A percentile compares a stretch with the other conserved stretches of the same genome.
These are phyloP conservation scores for Fusarium caatingaense DNA, from an alignment of 2,329 filamentous ascomycete genomes.

Conservation along the genomic window DNA sequence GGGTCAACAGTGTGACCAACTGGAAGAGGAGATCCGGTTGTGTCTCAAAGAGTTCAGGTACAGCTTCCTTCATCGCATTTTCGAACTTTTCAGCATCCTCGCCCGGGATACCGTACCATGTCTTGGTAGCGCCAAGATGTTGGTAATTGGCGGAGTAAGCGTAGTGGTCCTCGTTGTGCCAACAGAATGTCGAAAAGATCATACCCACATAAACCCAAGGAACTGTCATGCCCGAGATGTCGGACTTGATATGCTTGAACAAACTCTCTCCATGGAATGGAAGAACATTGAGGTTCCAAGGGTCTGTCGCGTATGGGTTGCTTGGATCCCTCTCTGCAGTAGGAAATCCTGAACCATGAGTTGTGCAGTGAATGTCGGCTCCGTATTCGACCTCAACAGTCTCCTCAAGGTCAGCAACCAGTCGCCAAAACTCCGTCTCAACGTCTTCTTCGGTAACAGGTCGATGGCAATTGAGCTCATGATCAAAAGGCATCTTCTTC, in stretches of 20 bases:
- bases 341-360: constrained; percentile 95
- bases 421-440: constrained; percentile 94
- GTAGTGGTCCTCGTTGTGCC: constrained; percentile 99
- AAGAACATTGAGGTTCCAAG: constrained; percentile 95
- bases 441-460: constrained; percentile 95
- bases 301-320: constrained; percentile 87
- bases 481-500: constrained; percentile 88
- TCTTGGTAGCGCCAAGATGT: constrained; percentile 97
- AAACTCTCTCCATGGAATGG: constrained; percentile 91
- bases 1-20: constrained; percentile 93
- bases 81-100: constrained; percentile 96
- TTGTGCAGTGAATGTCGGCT: constrained; percentile 97
- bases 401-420: constrained; percentile 93
- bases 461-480: constrained; percentile 81
- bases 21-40: constrained; percentile 97
- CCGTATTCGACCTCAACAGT: constrained; percentile 98
- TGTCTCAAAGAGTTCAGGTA: constrained; percentile 95
- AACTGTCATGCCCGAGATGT: constrained; percentile 99
- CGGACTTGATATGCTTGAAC: constrained; percentile 96
- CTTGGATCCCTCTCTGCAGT: constrained; percentile 91
- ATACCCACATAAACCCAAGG: constrained; percentile 99
- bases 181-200: constrained; percentile 99
- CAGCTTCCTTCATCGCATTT: constrained; percentile 91
- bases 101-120: constrained; percentile 97
- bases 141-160: constrained; percentile 98